phyloP scores from a whole-genome alignment of 2,329 filamentous ascomycete species.

The Aspergillus eucalypticola region DNA sequence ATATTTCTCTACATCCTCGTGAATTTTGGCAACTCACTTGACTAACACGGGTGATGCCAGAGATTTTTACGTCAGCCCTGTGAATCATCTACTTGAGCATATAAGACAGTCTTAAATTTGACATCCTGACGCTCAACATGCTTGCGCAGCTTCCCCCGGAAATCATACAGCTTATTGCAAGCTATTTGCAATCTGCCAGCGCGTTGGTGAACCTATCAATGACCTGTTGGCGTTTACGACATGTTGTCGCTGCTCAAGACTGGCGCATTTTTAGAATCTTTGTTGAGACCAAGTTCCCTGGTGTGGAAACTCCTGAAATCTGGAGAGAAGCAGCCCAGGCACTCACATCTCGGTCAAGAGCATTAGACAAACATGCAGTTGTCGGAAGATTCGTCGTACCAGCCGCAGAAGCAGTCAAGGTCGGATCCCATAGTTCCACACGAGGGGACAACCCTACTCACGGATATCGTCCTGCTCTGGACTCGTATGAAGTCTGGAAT shows the following conservation, averaged over 20 bases:
- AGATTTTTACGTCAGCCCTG: constrained; percentile 2
- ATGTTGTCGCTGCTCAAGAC: constrained; percentile 49
- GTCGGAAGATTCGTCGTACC: constrained; percentile 55
- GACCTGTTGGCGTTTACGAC: constrained; percentile 49
- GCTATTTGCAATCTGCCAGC: constrained; percentile 48
- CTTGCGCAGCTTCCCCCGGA: constrained; percentile 43
- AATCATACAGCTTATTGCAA: constrained; percentile 45
- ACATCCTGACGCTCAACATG: constrained; percentile 20
- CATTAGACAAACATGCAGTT: constrained; percentile 59
- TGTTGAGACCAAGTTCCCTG: constrained; percentile 51
- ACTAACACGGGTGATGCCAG: not conserved
- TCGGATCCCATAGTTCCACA: constrained; percentile 37
- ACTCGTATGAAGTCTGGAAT: constrained; percentile 58
- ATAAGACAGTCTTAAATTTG: not conserved
- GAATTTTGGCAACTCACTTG: not conserved
- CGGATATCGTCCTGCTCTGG: constrained; percentile 60
- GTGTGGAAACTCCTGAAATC: constrained; percentile 42
- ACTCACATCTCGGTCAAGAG: constrained; percentile 57
- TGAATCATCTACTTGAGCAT: not conserved
- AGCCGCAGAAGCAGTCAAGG: constrained; percentile 42
- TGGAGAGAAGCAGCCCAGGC: constrained; percentile 56
- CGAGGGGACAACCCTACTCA: constrained; percentile 52
- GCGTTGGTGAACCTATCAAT: constrained; percentile 47
- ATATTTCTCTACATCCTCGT: not conserved
- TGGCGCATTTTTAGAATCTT: constrained; percentile 52